Conservation (phyloP, 805 yeast species). For the Ogataea henricii region DNA sequence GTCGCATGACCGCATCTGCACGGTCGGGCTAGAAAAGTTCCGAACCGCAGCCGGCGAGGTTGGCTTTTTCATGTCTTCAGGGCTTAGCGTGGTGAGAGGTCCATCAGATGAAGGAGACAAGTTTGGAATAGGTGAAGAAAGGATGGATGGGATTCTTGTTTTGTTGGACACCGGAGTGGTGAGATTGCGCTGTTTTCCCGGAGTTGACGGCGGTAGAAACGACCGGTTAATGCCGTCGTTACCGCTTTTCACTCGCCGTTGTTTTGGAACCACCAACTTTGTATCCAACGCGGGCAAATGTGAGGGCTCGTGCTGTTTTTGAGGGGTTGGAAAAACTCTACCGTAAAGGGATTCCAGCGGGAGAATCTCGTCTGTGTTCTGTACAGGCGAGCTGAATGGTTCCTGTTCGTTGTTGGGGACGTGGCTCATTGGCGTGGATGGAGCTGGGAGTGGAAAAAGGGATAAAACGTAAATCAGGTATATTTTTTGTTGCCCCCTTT, state of each 20-base stretch:
- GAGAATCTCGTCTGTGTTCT: too few relatives aligned
- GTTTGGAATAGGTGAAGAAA: conserved; percentile 28
- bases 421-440: too few relatives aligned
- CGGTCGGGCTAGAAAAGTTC: conserved; percentile 29
- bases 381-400: too few relatives aligned
- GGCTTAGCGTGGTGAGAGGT: conserved; percentile 6
- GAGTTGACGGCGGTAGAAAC: conserved; percentile 13
- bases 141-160: conserved; percentile 18
- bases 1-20: background rate
- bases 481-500: background rate
- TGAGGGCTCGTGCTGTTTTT: conserved; percentile 22
- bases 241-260: conserved; percentile 15
- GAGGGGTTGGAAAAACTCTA: conserved; percentile 28
- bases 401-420: too few relatives aligned
- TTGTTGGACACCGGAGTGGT: conserved; percentile 24
- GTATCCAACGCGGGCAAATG: conserved; percentile 20
- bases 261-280: conserved; percentile 27
- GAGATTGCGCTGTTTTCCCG: conserved; percentile 23
- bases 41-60: conserved; percentile 28
- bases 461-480: background rate
- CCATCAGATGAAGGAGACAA: conserved; percentile 20
- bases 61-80: conserved; percentile 9
- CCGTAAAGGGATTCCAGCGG: conserved; percentile 32
- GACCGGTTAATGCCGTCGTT: conserved; percentile 3
- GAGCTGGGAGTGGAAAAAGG: background rate